These are phyloP conservation scores for Yamadazyma atmosphaerica DNA, from an alignment of 1,139 yeast genomes.

Conservation along the genomic window DNA sequence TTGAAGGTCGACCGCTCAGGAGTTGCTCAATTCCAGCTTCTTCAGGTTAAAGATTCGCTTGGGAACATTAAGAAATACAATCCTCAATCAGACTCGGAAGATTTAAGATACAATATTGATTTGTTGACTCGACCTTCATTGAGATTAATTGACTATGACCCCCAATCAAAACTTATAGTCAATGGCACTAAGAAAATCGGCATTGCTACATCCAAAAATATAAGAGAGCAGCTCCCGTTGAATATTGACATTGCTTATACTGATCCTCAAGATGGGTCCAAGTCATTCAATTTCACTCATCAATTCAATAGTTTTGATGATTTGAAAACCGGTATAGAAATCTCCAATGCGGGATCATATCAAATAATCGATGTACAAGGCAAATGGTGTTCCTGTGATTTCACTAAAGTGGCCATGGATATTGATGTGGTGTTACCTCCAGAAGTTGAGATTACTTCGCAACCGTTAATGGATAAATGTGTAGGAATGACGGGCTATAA, in stretches of 20 bases:
- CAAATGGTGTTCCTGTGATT: constrained; percentile 63
- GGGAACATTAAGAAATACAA: constrained; percentile 67
- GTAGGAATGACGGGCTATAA: constrained; percentile 85
- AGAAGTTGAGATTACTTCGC: constrained; percentile 49
- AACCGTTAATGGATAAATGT: constrained; percentile 78
- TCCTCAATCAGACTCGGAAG: constrained; percentile 44
- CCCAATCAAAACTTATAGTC: constrained; percentile 37
- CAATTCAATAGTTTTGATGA: constrained; percentile 34
- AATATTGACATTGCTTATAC: constrained; percentile 38
- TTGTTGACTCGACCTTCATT: constrained; percentile 64
- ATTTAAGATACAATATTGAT: constrained; percentile 52
- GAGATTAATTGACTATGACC: constrained; percentile 37
- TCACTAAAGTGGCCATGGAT: constrained; percentile 21
- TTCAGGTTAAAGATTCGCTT: constrained; percentile 69
- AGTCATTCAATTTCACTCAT: constrained; percentile 29
- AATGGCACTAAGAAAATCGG: constrained; percentile 39
- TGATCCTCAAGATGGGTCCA: constrained; percentile 25
- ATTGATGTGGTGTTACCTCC: constrained; percentile 45
- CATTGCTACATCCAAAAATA: constrained; percentile 20
- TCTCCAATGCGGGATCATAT: constrained; percentile 65
- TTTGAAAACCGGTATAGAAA: constrained; percentile 33
- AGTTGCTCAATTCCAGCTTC: constrained; percentile 61
- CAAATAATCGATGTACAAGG: constrained; percentile 53
- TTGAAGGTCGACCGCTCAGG: constrained; percentile 48
- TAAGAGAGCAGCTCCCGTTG: constrained; percentile 45